phyloP scores from a whole-genome alignment of 164 flowering plant species.

The Chimonanthus praecox region DNA sequence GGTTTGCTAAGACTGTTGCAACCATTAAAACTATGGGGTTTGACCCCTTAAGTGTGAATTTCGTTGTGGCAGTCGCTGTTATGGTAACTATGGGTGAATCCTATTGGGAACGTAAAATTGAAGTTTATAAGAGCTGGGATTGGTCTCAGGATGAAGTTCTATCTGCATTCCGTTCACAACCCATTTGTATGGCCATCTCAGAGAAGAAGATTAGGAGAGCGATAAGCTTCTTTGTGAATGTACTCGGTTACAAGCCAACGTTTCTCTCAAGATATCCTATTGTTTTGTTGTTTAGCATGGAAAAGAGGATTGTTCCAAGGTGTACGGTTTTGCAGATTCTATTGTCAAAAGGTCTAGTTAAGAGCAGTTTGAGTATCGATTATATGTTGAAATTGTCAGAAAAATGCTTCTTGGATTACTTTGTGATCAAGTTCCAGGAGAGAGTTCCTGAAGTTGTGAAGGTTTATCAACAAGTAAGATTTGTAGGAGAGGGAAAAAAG shows the following conservation, averaged over 20 bases:
- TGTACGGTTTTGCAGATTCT: background rate
- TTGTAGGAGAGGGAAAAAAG: too few relatives aligned
- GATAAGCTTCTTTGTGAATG: background rate
- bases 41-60: background rate
- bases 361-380: background rate
- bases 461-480: background rate
- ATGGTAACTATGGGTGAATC: background rate
- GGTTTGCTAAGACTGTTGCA: too few relatives aligned
- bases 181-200: background rate
- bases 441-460: constrained; percentile 1
- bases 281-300: constrained; percentile 2
- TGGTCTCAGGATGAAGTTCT: constrained; percentile 5
- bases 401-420: background rate
- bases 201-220: constrained; percentile 4
- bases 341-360: background rate
- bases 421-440: constrained; percentile 2
- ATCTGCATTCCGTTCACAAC: constrained; percentile 1
- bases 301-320: background rate
- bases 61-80: background rate
- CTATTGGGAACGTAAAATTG: background rate
- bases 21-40: too few relatives aligned
- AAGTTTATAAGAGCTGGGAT: constrained; percentile 5
- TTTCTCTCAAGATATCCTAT: background rate
- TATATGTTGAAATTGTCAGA: too few relatives aligned
- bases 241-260: background rate